Conservation (phyloP, 202 grass and related monocot species). For the Carex arenaria region DNA sequence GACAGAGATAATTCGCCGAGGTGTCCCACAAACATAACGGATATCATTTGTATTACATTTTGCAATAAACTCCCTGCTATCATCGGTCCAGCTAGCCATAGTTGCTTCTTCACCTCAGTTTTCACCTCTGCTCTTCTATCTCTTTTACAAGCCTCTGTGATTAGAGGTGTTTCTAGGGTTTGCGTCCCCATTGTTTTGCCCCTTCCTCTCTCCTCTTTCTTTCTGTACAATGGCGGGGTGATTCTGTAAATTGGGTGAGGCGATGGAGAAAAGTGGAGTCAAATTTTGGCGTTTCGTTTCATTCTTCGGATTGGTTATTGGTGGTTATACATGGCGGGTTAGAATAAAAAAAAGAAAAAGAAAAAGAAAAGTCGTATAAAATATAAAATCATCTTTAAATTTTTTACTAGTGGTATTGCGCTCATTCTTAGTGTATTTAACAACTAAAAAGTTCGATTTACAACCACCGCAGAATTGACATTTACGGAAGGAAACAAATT, state of each 20-base stretch:
- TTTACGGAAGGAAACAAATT: no score
- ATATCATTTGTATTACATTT: constrained; percentile 25
- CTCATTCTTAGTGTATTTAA: no score
- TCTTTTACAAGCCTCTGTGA: not conserved
- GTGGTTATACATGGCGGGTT: no score
- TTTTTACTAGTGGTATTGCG: no score
- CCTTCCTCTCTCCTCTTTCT: not conserved
- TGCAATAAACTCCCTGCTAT: constrained; percentile 13
- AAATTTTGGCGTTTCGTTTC: no score
- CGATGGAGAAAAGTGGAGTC: not conserved
- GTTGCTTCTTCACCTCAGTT: constrained; percentile 14
- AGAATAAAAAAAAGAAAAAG: no score
- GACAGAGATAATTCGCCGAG: constrained; percentile 15
- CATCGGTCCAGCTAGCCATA: constrained; percentile 21
- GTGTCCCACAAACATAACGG: constrained; percentile 27
- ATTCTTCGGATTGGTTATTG: no score
- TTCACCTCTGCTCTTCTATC: not conserved
- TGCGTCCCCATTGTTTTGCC: not conserved
- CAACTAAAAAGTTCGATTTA: no score
- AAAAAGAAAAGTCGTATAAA: no score
- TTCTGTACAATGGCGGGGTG: not conserved
- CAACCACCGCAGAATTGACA: no score
- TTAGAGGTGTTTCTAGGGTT: not conserved
- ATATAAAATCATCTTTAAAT: no score
- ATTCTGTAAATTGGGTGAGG: not conserved